Conservation (phyloP, 345 rosid species). For the Abelmoschus esculentus region DNA sequence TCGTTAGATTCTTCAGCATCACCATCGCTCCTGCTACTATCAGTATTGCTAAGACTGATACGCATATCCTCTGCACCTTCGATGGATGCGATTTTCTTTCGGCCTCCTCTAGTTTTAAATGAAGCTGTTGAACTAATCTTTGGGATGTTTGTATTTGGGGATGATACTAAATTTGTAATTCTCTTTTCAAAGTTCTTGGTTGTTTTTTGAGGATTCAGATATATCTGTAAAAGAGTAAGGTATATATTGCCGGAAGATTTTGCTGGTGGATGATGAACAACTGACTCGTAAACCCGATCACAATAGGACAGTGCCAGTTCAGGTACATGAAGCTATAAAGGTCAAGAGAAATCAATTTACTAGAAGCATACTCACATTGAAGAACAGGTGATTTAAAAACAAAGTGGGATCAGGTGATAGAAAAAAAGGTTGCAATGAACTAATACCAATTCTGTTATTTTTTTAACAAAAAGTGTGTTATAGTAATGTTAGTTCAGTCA, state of each 20-base stretch:
- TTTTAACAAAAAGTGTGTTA: not conserved
- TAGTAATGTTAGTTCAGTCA: not conserved
- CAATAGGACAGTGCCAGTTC: constrained; percentile 88
- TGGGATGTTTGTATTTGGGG: constrained; percentile 38
- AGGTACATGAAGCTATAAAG: constrained; percentile 73
- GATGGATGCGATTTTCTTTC: constrained; percentile 86
- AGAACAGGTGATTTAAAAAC: not conserved
- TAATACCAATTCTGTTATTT: not conserved
- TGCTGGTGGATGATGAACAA: constrained; percentile 43
- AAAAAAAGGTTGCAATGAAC: not conserved
- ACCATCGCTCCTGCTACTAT: constrained; percentile 83
- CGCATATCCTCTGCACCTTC: constrained; percentile 80
- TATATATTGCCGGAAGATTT: constrained; percentile 82
- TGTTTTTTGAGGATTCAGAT: constrained; percentile 75
- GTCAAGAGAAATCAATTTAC: constrained; percentile 10
- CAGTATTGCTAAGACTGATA: constrained; percentile 63
- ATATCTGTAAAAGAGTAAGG: constrained; percentile 80
- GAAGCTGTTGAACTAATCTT: constrained; percentile 39
- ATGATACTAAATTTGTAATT: constrained; percentile 60
- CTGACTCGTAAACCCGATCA: constrained; percentile 74
- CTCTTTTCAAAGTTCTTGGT: constrained; percentile 75
- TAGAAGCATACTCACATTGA: too few species aligned
- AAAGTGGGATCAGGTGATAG: not conserved
- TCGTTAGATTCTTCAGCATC: constrained; percentile 69
- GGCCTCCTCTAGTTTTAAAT: constrained; percentile 55